Conservation (phyloP, 2,329 filamentous ascomycete genomes). For the Neopestalotiopsis rosae region DNA sequence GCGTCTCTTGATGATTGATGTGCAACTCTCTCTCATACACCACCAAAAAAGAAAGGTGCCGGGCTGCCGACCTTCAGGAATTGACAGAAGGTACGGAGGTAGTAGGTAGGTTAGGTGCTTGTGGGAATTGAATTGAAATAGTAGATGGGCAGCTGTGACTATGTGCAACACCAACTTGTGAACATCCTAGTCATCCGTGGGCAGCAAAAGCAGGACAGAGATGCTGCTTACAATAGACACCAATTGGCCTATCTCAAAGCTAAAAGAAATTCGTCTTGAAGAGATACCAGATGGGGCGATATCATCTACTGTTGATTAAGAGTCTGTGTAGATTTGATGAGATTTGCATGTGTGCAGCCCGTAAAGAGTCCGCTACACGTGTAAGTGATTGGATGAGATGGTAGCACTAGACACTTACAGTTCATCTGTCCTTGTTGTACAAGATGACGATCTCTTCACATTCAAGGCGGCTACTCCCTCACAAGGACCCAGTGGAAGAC, state of each 20-base stretch:
- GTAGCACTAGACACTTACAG: neutral
- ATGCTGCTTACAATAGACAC: neutral
- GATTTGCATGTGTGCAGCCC: neutral
- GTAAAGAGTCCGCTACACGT: neutral
- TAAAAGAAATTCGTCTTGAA: too few species aligned
- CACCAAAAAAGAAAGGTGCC: neutral
- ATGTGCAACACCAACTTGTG: neutral
- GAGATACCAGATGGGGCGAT: too few species aligned
- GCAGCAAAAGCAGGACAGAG: neutral
- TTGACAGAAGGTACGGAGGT: neutral
- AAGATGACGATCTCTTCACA: neutral
- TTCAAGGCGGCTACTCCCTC: neutral
- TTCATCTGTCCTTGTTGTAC: neutral
- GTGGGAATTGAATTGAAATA: neutral
- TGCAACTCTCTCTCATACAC: conserved; percentile 3
- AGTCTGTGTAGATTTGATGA: neutral
- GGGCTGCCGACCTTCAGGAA: neutral
- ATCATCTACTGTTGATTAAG: too few species aligned
- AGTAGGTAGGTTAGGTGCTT: neutral
- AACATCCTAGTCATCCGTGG: neutral
- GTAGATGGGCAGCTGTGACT: neutral
- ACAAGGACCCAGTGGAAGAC: neutral
- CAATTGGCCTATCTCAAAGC: neutral
- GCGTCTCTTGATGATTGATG: conserved; percentile 13
- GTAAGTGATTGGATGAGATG: neutral